phyloP scores from a whole-genome alignment of 257 asterid genomes.

The Solanum etuberosum region DNA sequence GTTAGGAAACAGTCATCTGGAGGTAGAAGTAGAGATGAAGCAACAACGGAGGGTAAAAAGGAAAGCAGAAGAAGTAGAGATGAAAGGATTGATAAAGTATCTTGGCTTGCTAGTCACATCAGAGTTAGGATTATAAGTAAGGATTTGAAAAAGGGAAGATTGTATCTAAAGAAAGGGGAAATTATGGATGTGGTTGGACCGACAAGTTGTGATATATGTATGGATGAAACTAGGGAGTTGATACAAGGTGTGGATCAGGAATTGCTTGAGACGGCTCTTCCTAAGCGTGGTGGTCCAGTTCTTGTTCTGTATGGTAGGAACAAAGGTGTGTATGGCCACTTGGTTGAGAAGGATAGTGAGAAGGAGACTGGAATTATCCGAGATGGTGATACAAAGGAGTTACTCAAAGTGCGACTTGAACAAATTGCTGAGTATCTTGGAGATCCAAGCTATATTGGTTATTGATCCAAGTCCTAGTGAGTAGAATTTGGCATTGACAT shows the following conservation, averaged over 20 bases:
- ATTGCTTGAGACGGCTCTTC: slow-evolving; percentile 62
- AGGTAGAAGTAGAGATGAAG: background rate
- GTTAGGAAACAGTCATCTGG: background rate
- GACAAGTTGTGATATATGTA: slow-evolving; percentile 45
- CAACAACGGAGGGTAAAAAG: background rate
- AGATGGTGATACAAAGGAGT: slow-evolving; percentile 64
- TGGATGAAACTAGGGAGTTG: slow-evolving; percentile 64
- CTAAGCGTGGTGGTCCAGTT: slow-evolving; percentile 74
- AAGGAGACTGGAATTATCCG: slow-evolving; percentile 58
- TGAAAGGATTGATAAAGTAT: slow-evolving; percentile 10
- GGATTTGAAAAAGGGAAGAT: slow-evolving; percentile 56
- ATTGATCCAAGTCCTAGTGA: slow-evolving; percentile 17
- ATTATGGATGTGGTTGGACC: slow-evolving; percentile 78
- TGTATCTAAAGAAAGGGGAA: slow-evolving; percentile 64
- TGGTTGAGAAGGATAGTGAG: slow-evolving; percentile 62
- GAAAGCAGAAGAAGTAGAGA: slow-evolving; percentile 5
- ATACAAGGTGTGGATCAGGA: slow-evolving; percentile 74
- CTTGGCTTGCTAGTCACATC: slow-evolving; percentile 72
- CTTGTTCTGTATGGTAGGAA: slow-evolving; percentile 57
- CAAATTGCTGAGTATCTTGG: slow-evolving; percentile 88
- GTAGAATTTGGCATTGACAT: background rate
- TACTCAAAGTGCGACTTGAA: slow-evolving; percentile 65
- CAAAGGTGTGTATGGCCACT: slow-evolving; percentile 73
- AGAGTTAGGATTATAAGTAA: slow-evolving; percentile 63
- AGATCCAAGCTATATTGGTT: slow-evolving; percentile 74